These are phyloP conservation scores for Hemileccinum impolitum DNA, from an alignment of 768 basidiomycete species.

Conservation along the genomic window DNA sequence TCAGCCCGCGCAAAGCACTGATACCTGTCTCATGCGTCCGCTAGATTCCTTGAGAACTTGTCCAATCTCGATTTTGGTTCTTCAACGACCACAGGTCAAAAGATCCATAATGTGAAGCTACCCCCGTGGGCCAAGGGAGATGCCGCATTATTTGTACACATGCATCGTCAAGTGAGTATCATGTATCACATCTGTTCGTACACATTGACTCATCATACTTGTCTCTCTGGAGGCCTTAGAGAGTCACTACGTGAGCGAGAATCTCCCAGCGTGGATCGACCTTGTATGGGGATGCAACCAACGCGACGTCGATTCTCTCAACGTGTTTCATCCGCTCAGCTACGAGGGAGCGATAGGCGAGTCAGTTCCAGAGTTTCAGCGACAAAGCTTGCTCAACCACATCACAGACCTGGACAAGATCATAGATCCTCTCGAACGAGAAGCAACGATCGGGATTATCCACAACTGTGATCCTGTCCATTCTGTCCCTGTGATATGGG, in stretches of 20 bases:
- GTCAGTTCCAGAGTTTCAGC: slow-evolving; percentile 1
- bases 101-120: slow-evolving; percentile 82
- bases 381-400: background rate
- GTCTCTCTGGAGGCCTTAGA: slow-evolving; percentile 64
- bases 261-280: slow-evolving; percentile 89
- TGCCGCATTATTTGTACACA: slow-evolving; percentile 73
- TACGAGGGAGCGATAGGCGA: slow-evolving; percentile 87
- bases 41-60: slow-evolving; percentile 79
- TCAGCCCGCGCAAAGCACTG: background rate
- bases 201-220: background rate
- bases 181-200: background rate
- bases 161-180: slow-evolving; percentile 66
- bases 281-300: slow-evolving; percentile 90
- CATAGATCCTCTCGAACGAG: slow-evolving; percentile 80
- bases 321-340: slow-evolving; percentile 90
- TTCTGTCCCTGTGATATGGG: background rate
- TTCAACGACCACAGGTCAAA: slow-evolving; percentile 69
- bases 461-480: slow-evolving; percentile 71
- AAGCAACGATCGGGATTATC: slow-evolving; percentile 92
- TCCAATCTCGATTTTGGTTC: slow-evolving; percentile 77
- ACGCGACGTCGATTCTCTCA: slow-evolving; percentile 69
- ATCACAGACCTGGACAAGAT: slow-evolving; percentile 77
- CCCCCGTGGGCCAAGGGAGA: slow-evolving; percentile 89
- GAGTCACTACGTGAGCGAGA: slow-evolving; percentile 80
- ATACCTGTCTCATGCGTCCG: background rate